Conservation (phyloP, 2,329 filamentous ascomycete genomes). For the Cladosporium sp. region DNA sequence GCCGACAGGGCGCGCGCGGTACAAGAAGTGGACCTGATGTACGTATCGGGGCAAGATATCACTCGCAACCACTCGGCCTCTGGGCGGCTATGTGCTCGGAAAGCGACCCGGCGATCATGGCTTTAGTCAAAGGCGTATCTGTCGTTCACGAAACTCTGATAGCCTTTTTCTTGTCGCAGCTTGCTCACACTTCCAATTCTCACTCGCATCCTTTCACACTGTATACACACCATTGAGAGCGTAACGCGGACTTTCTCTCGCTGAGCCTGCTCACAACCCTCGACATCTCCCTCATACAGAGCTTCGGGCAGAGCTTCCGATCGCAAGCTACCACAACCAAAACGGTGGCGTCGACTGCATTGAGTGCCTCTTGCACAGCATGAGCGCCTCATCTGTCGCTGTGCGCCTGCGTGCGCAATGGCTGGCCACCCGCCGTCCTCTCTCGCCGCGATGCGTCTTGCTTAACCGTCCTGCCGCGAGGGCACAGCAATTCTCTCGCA, state of each 20-base stretch:
- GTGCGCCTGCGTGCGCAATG: constrained; percentile 37
- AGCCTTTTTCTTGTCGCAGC: neutral
- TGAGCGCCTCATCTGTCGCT: constrained; percentile 24
- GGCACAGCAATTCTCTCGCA: constrained; percentile 13
- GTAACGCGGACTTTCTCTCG: neutral
- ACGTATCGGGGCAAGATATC: constrained; percentile 12
- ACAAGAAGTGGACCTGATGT: constrained; percentile 1
- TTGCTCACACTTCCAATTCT: neutral
- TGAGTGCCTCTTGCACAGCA: constrained; percentile 5
- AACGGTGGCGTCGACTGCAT: constrained; percentile 7
- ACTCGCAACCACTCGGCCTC: neutral
- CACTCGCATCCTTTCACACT: neutral
- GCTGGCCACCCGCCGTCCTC: constrained; percentile 34
- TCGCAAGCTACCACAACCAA: neutral
- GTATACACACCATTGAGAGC: neutral
- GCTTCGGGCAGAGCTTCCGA: neutral
- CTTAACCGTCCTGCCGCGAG: constrained; percentile 22
- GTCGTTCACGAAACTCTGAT: constrained; percentile 6
- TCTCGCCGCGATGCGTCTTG: constrained; percentile 32
- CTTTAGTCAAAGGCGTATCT: constrained; percentile 18
- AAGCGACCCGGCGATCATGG: constrained; percentile 1
- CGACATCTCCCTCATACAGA: neutral
- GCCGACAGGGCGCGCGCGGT: constrained; percentile 14
- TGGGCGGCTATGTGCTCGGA: constrained; percentile 3
- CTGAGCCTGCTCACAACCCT: neutral